phyloP scores from a whole-genome alignment of 805 yeast species.

The Yueomyces sp. region DNA sequence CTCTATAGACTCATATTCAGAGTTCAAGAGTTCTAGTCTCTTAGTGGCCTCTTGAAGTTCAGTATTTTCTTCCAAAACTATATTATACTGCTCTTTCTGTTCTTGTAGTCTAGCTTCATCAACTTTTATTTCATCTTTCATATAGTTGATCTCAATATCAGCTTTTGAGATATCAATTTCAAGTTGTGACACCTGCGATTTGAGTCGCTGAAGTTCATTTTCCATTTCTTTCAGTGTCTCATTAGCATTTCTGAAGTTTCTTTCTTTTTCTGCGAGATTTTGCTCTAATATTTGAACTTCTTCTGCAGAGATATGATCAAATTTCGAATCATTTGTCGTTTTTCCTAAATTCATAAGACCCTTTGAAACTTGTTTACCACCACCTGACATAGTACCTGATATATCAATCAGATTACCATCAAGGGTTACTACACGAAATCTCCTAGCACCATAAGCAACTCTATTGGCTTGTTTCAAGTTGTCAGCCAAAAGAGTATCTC shows the following conservation, averaged over 20 bases:
- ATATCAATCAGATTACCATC: slow-evolving; percentile 87
- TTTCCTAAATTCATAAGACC: slow-evolving; percentile 62
- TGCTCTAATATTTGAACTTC: slow-evolving; percentile 42
- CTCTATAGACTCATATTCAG: slow-evolving; percentile 34
- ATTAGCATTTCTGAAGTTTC: slow-evolving; percentile 35
- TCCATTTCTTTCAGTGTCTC: slow-evolving; percentile 47
- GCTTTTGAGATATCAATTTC: slow-evolving; percentile 47
- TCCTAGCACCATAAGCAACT: slow-evolving; percentile 71
- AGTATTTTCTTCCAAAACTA: slow-evolving; percentile 18
- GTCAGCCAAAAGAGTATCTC: slow-evolving; percentile 77
- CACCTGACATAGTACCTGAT: slow-evolving; percentile 95
- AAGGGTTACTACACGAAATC: slow-evolving; percentile 83
- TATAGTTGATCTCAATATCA: slow-evolving; percentile 50
- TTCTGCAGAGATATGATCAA: slow-evolving; percentile 30
- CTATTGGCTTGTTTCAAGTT: slow-evolving; percentile 68
- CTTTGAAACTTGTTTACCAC: slow-evolving; percentile 56
- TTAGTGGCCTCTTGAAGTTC: slow-evolving; percentile 4
- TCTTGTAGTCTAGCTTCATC: slow-evolving; percentile 32
- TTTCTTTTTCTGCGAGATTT: slow-evolving; percentile 42
- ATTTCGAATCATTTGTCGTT: slow-evolving; percentile 14
- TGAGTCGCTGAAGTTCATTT: slow-evolving; percentile 39
- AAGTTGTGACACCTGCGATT: slow-evolving; percentile 57
- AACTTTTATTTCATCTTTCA: slow-evolving; percentile 38
- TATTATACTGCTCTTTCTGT: slow-evolving; percentile 10
- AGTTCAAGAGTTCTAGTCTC: slow-evolving; percentile 23